phyloP scores from a whole-genome alignment of 2,329 filamentous ascomycete species.

The Didymella glomerata region DNA sequence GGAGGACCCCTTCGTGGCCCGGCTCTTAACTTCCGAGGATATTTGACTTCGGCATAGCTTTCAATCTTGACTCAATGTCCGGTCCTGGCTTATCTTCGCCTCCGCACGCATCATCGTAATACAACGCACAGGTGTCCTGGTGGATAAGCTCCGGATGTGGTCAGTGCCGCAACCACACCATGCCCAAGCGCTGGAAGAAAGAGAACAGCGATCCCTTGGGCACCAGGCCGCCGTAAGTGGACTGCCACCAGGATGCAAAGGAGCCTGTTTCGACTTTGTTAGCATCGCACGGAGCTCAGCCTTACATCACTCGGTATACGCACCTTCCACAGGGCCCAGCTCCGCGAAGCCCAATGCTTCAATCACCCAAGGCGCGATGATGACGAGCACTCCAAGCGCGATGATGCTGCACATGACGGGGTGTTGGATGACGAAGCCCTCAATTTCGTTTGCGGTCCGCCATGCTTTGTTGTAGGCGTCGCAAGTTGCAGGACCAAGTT shows the following conservation, averaged over 20 bases:
- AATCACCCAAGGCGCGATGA: conserved; percentile 41
- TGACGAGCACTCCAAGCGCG: conserved; percentile 42
- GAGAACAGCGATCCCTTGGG: conserved; percentile 54
- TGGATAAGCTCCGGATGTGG: conserved; percentile 1
- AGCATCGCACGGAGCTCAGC: conserved; percentile 3
- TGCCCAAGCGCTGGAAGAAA: conserved; percentile 56
- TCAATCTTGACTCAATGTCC: conserved; percentile 2
- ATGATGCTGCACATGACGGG: conserved; percentile 41
- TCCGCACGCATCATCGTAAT: conserved; percentile 1
- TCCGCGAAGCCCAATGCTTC: conserved; percentile 46
- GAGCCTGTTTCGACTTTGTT: conserved; percentile 26
- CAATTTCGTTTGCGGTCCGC: conserved; percentile 31
- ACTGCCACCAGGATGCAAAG: conserved; percentile 55
- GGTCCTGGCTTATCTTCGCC: neutral
- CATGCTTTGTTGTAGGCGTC: conserved; percentile 38
- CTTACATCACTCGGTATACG: conserved; percentile 9
- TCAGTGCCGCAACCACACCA: conserved; percentile 43
- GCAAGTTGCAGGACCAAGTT: conserved; percentile 34
- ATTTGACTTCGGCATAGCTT: conserved; percentile 3
- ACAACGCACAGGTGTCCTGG: neutral
- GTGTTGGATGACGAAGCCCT: conserved; percentile 44
- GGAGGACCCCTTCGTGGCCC: neutral
- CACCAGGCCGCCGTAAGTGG: conserved; percentile 51
- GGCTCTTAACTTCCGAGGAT: neutral
- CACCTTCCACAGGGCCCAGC: conserved; percentile 44